Conservation (phyloP, 305 asterid genomes). For the Fraxinus albicans region DNA sequence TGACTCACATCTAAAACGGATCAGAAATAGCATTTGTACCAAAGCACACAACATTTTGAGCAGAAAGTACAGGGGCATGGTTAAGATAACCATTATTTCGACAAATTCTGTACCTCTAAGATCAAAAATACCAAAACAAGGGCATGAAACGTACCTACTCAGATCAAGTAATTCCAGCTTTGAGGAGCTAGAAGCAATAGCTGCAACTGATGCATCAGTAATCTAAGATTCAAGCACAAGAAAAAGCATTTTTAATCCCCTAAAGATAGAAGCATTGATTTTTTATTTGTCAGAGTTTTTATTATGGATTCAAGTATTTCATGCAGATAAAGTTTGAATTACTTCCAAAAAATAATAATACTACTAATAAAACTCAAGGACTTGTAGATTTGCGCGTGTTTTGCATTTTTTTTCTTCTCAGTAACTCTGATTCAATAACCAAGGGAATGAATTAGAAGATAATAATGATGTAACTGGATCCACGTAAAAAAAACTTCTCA, state of each 20-base stretch:
- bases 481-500: too few relatives aligned
- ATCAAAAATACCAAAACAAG: neutral
- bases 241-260: slow-evolving; percentile 87
- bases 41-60: neutral
- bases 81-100: neutral
- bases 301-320: neutral
- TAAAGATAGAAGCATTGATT: slow-evolving; percentile 23
- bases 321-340: too few relatives aligned
- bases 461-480: too few relatives aligned
- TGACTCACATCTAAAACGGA: neutral
- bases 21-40: neutral
- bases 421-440: too few relatives aligned
- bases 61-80: neutral
- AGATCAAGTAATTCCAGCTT: slow-evolving; percentile 88
- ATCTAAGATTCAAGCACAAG: slow-evolving; percentile 88
- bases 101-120: neutral
- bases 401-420: too few relatives aligned
- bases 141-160: slow-evolving; percentile 69
- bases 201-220: slow-evolving; percentile 96
- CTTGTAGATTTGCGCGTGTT: too few relatives aligned
- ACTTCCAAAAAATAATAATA: too few relatives aligned
- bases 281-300: neutral
- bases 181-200: slow-evolving; percentile 77
- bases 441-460: too few relatives aligned
- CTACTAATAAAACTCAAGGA: too few relatives aligned